Conservation (phyloP, 176 grass and related monocot species). For the Triticum dicoccoides region DNA sequence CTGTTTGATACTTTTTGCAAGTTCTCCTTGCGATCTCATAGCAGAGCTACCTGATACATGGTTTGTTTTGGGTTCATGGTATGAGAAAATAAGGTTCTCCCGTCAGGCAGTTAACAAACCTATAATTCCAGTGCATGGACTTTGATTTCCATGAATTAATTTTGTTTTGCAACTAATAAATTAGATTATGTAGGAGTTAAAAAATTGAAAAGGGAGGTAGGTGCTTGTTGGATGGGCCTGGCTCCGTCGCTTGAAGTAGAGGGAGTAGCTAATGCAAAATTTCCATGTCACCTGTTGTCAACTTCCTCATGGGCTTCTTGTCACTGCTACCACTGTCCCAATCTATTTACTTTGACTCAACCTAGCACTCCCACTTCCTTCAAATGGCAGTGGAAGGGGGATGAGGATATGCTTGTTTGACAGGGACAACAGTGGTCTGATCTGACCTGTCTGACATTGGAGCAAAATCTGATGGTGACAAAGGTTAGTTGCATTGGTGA, state of each 20-base stretch:
- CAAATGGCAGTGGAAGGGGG: neutral
- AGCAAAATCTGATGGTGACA: neutral
- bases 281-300: neutral
- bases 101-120: neutral
- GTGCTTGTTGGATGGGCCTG: neutral
- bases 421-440: neutral
- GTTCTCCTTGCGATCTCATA: conserved; percentile 2
- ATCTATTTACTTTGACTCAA: neutral
- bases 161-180: neutral
- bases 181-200: neutral
- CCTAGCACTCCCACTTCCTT: neutral
- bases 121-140: neutral
- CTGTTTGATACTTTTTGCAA: neutral
- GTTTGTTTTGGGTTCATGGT: neutral
- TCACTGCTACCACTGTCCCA: neutral
- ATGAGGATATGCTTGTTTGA: neutral
- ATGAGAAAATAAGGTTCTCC: neutral
- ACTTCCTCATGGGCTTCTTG: neutral
- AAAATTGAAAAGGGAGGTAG: neutral
- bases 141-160: neutral
- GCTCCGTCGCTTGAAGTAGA: neutral
- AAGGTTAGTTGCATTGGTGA: neutral
- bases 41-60: neutral
- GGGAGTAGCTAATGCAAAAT: neutral
- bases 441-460: neutral